Base-by-base conservation (phyloP, 306 rosid genomes). In the Nissolia schottii region DNA sequence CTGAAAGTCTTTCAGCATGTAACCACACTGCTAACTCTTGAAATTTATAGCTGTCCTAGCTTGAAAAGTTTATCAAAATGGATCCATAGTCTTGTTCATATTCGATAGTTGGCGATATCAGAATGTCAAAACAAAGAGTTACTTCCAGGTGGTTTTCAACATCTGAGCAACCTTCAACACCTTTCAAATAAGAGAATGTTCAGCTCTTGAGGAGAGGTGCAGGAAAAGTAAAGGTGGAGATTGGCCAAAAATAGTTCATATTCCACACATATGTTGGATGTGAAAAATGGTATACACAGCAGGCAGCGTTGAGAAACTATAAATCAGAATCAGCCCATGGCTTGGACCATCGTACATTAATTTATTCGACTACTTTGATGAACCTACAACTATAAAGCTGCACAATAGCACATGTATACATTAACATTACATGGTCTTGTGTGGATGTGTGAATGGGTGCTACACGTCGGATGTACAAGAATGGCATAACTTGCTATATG, bases 181-280 rank as follows among this genome's bases (percentile, higher is more conserved):
- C 72, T 79, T 1, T 79, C 79, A 1, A n/a, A 50, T 79, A 46
- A 74, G 58, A 29, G 67, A 67, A 16, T 67, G 72, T 67, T 68
- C 76, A 14, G 13, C 14, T 41, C 70, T 73, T 49, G 71, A 73
- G 79, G 38, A 66, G 45, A 45, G 79, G 43, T 66, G 83, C 51
- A 51, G 70, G 57, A 50, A 61, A 25, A 40, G 1, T 9, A 19
- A 2, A 1, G 70, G 60, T 24, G 49, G 49, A 29, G 75, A 73
- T 63, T 46, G 79, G 57, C 75, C 57, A 9, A 66, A 67, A 22
- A 37, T 57, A 22, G 18, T 53, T 50, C 79, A 56, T 28, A 79
- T 65, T 34, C 35, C 74, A 66, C 63, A 27, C 54, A 8, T 38
- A 73, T 22, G 58, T 79, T 48, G 75, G 83, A 12, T 20, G 59